These are phyloP conservation scores for Elymus sibiricus DNA, from an alignment of 176 grass and related monocot genomes.

Conservation along the genomic window DNA sequence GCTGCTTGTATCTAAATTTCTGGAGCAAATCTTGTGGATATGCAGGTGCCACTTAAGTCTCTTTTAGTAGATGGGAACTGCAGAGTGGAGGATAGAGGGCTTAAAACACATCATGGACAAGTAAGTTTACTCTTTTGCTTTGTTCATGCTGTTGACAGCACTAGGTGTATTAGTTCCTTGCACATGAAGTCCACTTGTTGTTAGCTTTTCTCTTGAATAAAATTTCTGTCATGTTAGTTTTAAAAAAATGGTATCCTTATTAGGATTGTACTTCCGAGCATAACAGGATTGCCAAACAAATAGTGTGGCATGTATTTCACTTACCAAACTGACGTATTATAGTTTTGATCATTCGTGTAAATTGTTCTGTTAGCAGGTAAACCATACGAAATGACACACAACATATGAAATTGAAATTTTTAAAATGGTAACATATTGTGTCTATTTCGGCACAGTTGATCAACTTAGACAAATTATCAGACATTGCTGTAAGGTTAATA, in stretches of 20 bases:
- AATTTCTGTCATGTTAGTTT: not conserved
- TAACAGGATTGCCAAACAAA: not conserved
- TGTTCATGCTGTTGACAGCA: not conserved
- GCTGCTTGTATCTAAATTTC: constrained; percentile 16
- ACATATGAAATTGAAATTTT: not conserved
- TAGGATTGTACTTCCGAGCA: not conserved
- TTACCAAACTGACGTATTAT: not conserved
- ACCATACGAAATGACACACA: not conserved
- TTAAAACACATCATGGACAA: constrained; percentile 95
- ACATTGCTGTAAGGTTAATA: not conserved
- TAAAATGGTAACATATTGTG: not conserved
- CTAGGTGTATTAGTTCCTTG: not conserved
- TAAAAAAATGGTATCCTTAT: not conserved
- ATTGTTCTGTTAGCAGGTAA: not conserved
- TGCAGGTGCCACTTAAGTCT: constrained; percentile 65
- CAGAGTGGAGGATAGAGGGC: constrained; percentile 92
- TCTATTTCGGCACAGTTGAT: not conserved
- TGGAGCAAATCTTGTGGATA: constrained; percentile 7
- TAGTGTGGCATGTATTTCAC: not conserved
- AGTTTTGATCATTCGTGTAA: not conserved
- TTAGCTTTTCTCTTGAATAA: not conserved
- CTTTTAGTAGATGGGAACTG: constrained; percentile 89
- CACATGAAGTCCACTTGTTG: not conserved
- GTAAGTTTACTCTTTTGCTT: constrained; percentile 42
- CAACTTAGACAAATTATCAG: not conserved